phyloP scores from a whole-genome alignment of 2,329 filamentous ascomycete species.

The Alternaria sp. region DNA sequence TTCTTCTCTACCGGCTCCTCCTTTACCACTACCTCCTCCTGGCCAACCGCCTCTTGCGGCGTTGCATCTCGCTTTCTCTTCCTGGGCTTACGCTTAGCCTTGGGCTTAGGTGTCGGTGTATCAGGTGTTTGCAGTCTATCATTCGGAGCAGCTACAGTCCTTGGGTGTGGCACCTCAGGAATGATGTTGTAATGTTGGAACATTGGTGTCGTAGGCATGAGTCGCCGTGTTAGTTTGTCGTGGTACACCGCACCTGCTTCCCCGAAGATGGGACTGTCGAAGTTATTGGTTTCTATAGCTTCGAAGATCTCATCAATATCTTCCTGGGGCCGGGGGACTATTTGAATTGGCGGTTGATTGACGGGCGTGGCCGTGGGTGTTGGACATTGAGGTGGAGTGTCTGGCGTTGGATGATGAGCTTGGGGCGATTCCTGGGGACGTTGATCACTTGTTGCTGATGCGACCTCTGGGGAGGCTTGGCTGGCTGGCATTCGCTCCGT shows the following conservation, averaged over 20 bases:
- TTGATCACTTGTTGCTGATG: not conserved
- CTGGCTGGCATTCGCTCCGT: accelerated
- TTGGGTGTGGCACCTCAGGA: not conserved
- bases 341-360: not conserved
- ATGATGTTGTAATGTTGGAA: not conserved
- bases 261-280: not conserved
- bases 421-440: not conserved
- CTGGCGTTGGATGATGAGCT: not conserved
- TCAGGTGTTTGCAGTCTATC: not conserved
- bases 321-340: not conserved
- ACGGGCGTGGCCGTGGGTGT: not conserved
- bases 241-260: not conserved
- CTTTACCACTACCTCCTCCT: not conserved
- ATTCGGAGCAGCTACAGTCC: not conserved
- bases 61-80: not conserved
- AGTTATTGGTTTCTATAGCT: not conserved
- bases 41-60: not conserved
- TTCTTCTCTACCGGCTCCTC: not conserved
- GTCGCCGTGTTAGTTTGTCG: not conserved
- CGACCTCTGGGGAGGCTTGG: not conserved
- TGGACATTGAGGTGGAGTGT: not conserved
- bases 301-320: not conserved
- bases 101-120: not conserved
- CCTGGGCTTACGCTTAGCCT: not conserved
- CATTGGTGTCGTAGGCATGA: not conserved